These are phyloP conservation scores for Yamagishiella unicocca DNA, from an alignment of 139 green algal genomes.

Conservation along the genomic window DNA sequence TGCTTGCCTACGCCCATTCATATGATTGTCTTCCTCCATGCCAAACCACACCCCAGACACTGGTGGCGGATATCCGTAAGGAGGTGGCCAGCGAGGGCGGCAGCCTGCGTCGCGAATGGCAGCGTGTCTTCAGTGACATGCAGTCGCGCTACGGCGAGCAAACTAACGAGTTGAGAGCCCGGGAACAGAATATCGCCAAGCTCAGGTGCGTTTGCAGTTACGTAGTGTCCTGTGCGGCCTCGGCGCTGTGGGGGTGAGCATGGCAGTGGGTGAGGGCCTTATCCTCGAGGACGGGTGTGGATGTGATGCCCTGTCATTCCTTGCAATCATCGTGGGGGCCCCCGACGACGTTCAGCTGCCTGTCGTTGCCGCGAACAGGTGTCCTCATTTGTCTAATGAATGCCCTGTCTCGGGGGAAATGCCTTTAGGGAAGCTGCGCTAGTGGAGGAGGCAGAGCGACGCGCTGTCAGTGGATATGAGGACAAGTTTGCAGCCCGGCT, in stretches of 20 bases:
- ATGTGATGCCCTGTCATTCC: too few species aligned
- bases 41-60: not conserved
- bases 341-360: too few species aligned
- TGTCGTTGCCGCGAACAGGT: too few species aligned
- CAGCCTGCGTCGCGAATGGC: constrained; percentile 44
- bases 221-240: not conserved
- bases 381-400: too few species aligned
- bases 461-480: not conserved
- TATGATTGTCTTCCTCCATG: not conserved
- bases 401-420: too few species aligned
- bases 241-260: too few species aligned
- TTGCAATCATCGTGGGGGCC: too few species aligned
- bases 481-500: not conserved
- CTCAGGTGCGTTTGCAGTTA: not conserved
- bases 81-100: constrained; percentile 28
- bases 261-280: too few species aligned
- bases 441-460: constrained; percentile 38
- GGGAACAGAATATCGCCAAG: constrained; percentile 30
- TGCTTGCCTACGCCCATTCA: not conserved
- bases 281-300: too few species aligned
- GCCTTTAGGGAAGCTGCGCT: constrained; percentile 30
- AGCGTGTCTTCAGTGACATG: constrained; percentile 45
- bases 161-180: constrained; percentile 23
- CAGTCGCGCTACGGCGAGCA: constrained; percentile 44
- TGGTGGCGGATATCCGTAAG: constrained; percentile 4